These are phyloP conservation scores for Alternaria solani DNA, from an alignment of 2,329 filamentous ascomycete genomes.

Conservation along the genomic window DNA sequence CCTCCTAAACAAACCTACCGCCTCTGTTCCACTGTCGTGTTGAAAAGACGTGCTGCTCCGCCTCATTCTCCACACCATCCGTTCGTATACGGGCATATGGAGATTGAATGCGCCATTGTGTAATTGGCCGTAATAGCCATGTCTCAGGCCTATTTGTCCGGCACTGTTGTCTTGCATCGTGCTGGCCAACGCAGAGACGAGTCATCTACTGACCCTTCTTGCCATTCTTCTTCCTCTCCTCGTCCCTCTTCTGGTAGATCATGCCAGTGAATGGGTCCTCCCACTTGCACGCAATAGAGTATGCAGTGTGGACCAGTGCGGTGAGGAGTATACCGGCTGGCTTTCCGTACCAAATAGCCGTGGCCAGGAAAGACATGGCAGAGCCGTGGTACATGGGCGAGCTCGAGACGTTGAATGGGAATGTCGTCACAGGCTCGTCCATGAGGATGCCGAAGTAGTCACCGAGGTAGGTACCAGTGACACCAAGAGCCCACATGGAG, in stretches of 20 bases:
- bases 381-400: slow-evolving; percentile 98
- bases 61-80: background rate
- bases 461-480: slow-evolving; percentile 95
- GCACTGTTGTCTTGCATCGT: background rate
- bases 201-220: slow-evolving; percentile 44
- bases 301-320: slow-evolving; percentile 76
- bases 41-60: slow-evolving; percentile 15
- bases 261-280: slow-evolving; percentile 94
- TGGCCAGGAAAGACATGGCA: slow-evolving; percentile 90
- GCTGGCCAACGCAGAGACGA: background rate
- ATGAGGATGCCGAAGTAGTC: slow-evolving; percentile 99
- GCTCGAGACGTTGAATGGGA: slow-evolving; percentile 91
- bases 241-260: slow-evolving; percentile 89
- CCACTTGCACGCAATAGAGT: slow-evolving; percentile 80
- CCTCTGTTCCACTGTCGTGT: slow-evolving; percentile 11
- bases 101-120: background rate
- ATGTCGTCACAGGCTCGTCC: slow-evolving; percentile 92
- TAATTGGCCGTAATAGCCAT: background rate
- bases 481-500: slow-evolving; percentile 89
- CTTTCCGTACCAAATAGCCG: slow-evolving; percentile 83
- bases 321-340: slow-evolving; percentile 85
- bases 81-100: background rate
- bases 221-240: slow-evolving; percentile 51
- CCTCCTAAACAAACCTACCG: slow-evolving; percentile 3
- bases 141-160: background rate